A percentile compares a stretch with the other conserved stretches of the same genome.
phyloP scores from a whole-genome alignment of 169 alveolate genomes.

The Plasmodium inui region DNA sequence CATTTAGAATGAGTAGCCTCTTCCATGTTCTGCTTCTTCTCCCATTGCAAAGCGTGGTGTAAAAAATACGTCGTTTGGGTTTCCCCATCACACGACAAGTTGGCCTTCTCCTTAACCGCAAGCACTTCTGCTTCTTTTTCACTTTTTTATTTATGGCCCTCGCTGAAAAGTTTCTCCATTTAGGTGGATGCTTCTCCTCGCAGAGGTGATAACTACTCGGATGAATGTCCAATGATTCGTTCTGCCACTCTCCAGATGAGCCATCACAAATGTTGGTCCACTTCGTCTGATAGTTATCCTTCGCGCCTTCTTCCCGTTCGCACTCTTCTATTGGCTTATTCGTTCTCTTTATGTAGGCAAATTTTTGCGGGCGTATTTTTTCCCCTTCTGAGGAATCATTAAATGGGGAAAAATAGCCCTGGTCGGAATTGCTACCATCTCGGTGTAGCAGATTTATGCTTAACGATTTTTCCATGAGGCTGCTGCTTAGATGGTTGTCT shows the following conservation, averaged over 20 bases:
- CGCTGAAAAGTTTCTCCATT: background rate
- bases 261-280: background rate
- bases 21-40: background rate
- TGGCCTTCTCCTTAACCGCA: background rate
- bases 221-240: background rate
- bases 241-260: background rate
- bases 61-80: background rate
- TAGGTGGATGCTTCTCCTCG: background rate
- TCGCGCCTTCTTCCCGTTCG: background rate
- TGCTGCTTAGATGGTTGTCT: background rate
- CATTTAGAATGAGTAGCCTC: background rate
- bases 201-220: background rate
- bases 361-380: background rate
- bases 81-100: background rate
- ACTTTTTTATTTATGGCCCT: constrained; percentile 19
- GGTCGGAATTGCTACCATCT: background rate
- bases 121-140: background rate
- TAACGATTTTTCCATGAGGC: constrained; percentile 4
- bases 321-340: background rate
- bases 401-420: background rate
- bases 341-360: background rate
- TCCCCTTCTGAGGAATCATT: background rate
- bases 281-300: background rate
- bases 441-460: background rate
- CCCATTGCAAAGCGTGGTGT: background rate